Conservation (phyloP, 1,284 basidiomycete species). For the Puccinia sorghi region DNA sequence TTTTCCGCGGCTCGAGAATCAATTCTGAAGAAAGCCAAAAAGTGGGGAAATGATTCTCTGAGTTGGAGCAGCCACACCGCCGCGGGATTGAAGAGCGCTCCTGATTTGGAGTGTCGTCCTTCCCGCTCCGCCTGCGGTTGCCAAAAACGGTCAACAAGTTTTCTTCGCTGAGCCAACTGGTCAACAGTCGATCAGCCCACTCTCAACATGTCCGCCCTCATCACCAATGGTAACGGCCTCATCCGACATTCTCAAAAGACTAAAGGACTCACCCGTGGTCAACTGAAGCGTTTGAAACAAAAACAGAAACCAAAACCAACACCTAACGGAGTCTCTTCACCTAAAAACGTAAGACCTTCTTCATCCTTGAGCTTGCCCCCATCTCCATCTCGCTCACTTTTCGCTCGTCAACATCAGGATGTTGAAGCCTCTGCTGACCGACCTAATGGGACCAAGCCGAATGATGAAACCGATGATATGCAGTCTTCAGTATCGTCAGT, state of each 20-base stretch:
- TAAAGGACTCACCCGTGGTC: conserved; percentile 53
- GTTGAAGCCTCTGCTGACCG: not conserved
- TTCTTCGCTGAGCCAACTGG: not conserved
- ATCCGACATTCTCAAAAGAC: not conserved
- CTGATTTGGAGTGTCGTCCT: too few species aligned
- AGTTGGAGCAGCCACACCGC: too few species aligned
- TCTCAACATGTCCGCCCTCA: conserved; percentile 18
- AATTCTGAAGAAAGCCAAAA: not conserved
- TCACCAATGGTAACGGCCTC: conserved; percentile 6
- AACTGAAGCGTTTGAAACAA: conserved; percentile 56
- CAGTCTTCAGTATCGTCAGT: conserved; percentile 23
- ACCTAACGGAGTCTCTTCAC: not conserved
- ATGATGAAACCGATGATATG: conserved; percentile 13
- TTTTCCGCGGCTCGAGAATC: not conserved
- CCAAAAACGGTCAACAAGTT: not conserved
- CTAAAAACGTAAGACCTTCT: not conserved
- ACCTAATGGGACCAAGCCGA: not conserved
- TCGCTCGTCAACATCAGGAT: not conserved
- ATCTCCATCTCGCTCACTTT: not conserved
- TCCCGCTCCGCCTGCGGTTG: too few species aligned
- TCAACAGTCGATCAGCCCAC: not conserved
- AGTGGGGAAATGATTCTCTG: too few species aligned
- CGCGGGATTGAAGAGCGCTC: too few species aligned
- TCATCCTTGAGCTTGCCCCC: not conserved
- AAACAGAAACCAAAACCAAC: conserved; percentile 53